Evolutionary conservation across 495 filamentous ascomycete genomes (phyloP), one percentile per base, ranked within the genome.

Genomic region (Podospora didyma): DNA sequence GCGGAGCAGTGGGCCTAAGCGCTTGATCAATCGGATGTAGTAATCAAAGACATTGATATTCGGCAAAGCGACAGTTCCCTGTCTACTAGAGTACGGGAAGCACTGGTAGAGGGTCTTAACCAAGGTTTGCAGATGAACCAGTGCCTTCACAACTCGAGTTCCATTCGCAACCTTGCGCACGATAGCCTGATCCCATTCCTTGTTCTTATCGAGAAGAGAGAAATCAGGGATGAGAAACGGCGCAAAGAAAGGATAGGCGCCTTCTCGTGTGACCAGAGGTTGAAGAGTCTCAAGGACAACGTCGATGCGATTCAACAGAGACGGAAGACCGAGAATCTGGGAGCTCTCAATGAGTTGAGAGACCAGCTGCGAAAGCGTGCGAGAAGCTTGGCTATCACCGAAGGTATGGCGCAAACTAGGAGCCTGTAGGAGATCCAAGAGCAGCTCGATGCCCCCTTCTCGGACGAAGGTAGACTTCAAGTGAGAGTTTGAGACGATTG

Each of bases 371-470:
- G 82, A 79, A 26, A 96, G 75, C 51, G 86, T 82, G 34, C 85
- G 81, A 49, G 79, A 84, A 7, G 86, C 84, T 49, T 75, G 70
- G 7, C 82, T 81, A 22, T 84, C 84, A 47, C 86, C 83, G 65
- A 93, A 92, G 62, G 90, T 83, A 57, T 84, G 84, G 2, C 86
- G 79, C 49, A 96, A 77, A 65, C 88, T 89, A 17, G 91, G 86
- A 23, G 92, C 79, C 10, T 88, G 88, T 26, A 85, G 86, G 53
- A 96, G 82, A 63, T 96, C 89, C 26, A 99, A 75, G n/a, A 97
- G 74, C 53, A 86, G 81, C 62, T 96, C 90, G 39, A 92, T 84
- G 3, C 89, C 95, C 49, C 90, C 89, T 51, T 81, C 81, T 50
- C 87, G 81, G 55, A 93, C 83, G 61, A 97, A 91, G 19, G 82